Percentiles rank a stretch among this genome's conserved stretches.
Conservation (phyloP, 2,329 filamentous ascomycete genomes). For the Calonectria hawksworthii region DNA sequence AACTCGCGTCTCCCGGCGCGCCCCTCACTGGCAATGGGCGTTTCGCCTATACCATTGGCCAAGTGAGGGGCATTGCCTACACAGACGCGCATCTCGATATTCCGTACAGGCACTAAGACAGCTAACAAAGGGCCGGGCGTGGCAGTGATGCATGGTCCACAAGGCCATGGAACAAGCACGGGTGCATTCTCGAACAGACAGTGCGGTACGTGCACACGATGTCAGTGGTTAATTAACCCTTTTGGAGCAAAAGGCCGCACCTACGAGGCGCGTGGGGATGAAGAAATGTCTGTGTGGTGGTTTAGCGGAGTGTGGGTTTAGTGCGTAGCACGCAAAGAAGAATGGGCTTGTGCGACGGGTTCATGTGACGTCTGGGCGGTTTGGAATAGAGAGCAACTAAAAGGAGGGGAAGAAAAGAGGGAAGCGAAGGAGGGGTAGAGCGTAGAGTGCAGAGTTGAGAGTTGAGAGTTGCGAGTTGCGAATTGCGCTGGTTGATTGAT, state of each 20-base stretch:
- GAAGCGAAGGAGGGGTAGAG: background rate
- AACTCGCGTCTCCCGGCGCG: background rate
- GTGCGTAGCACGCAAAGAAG: constrained; percentile 7
- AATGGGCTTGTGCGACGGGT: constrained; percentile 9
- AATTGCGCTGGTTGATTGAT: background rate
- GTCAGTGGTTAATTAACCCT: constrained; percentile 2
- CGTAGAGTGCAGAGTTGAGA: no score
- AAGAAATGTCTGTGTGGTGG: constrained; percentile 7
- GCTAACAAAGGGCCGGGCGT: background rate
- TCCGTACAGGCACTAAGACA: background rate
- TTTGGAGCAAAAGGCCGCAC: background rate
- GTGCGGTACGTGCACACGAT: background rate
- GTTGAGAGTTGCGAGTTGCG: background rate
- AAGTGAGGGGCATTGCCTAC: background rate
- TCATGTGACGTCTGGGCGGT: constrained; percentile 7
- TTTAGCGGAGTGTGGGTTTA: background rate
- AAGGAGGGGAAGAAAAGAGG: background rate
- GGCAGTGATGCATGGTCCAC: background rate
- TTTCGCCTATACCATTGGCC: constrained; percentile 9
- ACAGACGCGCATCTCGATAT: background rate
- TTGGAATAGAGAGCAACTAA: background rate
- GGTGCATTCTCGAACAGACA: constrained; percentile 6
- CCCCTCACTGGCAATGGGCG: background rate
- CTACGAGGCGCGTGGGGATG: background rate
- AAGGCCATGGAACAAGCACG: constrained; percentile 9